Base-by-base conservation (phyloP, 768 basidiomycete species). In the Boletellus sp. region DNA sequence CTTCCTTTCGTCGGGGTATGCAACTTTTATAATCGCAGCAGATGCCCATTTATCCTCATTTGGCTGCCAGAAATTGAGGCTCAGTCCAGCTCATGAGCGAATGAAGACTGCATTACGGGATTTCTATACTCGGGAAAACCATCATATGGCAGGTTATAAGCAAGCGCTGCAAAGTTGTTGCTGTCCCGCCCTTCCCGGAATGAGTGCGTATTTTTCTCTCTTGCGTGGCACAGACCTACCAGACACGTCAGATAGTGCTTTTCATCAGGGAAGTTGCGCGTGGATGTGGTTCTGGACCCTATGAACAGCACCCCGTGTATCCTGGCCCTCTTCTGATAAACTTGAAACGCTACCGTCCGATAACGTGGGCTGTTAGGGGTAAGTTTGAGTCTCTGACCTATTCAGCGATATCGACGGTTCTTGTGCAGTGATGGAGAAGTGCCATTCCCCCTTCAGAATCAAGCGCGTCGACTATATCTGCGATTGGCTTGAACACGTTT, bases 341-440 rank as follows among this genome's bases (percentile, higher is more conserved):
- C 45, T 47, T 78, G 45, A 62, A 61, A 42, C 67, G 67, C 3
- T 76, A 70, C 49, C 68, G 70, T 19, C 62, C 69, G 7, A 60
- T 74, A 32, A 60, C 66, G 6, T 73, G 72, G 58, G 75, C 72
- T 11, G 71, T 76, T 16, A 64, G 70, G 51, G 67, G 77, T 76
- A 48, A 41, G 57, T 64, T 42, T 43, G n/a, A 23, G 31, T 19
- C 20, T 37, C 38, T 31, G 22, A 23, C 9, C 9, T 16, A 3
- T 40, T 24, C 11, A 12, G 37, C 17, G 16, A 26, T 13, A 4
- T 11, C 56, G 20, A 61, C 28, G 15, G 20, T 39, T n/a, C 7
- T 17, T 40, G 49, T 20, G 26, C 50, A 79, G 78, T 63, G 3
- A 74, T 80, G 70, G 77, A 80, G 50, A 69, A 66, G 42, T 75